Base-by-base conservation (phyloP, 2,329 filamentous ascomycete species). In the Beauveria asiatica region DNA sequence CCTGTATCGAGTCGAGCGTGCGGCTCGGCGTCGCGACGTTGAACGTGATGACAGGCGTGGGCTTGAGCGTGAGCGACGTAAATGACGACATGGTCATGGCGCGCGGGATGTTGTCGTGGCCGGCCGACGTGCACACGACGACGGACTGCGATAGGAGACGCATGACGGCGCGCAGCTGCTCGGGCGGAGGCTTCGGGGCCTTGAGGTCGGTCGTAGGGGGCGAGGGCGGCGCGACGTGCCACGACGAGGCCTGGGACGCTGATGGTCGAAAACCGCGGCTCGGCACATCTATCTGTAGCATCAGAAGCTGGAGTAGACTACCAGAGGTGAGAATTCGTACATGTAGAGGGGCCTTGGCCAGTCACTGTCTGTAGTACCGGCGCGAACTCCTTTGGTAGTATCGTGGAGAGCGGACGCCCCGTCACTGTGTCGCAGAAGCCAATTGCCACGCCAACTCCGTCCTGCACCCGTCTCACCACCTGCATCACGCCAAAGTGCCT, bases 81-180 rank as follows among this genome's bases (percentile, higher is more conserved):
- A 85, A 79, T 2, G 81, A 84, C 7, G 83, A 84, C 74, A 84
- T 81, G 37, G 83, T 84, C 77, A 85, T 82, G 52, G 77, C 82
- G 37, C 78, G 75, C 6, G 77, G 67, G 45, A 66, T 58, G 62
- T 69, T 23, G 37, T 68, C 63, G 41, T 73, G 69, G n/a, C 72
- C 68, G 23, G 80, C 72, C 10, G 57, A 41, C 23, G 81, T 83
- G 67, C 80, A 80, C 13, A 83, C 77, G n/a, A 83, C 80, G 42
- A 82, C 80, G 0, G 80, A 78, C 65, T 82, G 78, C 3, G 79
- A 73, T 13, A 84, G 72, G 16, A 79, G 76, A 60, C 82, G 80
- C 78, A 84, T 80, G 23, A 81, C 73, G 52, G 74, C 72, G 60
- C 80, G 81, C 23, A 83, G 73, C 56, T 80, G 74, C 61, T 80